phyloP scores from a whole-genome alignment of 108 stramenopile genomes.

The Chaetoceros muelleri region DNA sequence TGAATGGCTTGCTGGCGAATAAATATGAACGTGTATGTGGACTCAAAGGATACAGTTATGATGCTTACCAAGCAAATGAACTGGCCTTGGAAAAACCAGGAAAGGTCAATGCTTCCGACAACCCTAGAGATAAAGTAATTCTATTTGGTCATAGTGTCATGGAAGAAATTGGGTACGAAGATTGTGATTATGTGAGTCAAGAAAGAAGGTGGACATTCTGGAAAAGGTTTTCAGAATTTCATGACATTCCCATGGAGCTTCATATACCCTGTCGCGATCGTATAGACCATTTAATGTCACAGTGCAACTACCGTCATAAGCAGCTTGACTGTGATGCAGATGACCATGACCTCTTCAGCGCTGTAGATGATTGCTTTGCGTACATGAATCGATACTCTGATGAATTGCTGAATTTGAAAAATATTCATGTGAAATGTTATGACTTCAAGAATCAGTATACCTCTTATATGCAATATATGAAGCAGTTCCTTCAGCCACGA shows the following conservation, averaged over 20 bases:
- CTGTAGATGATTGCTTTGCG: slow-evolving; percentile 4
- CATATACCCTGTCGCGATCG: slow-evolving; percentile 23
- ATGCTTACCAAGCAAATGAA: slow-evolving; percentile 7
- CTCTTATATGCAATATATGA: slow-evolving; percentile 8
- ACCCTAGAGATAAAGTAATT: not conserved
- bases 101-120: not conserved
- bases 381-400: slow-evolving; percentile 3
- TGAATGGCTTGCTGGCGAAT: slow-evolving; percentile 17
- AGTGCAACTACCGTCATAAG: slow-evolving; percentile 4
- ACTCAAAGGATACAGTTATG: slow-evolving; percentile 21
- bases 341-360: slow-evolving; percentile 6
- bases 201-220: slow-evolving; percentile 6
- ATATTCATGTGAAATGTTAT: slow-evolving; percentile 17
- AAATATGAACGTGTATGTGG: slow-evolving; percentile 20
- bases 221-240: not conserved
- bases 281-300: slow-evolving; percentile 21
- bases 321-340: slow-evolving; percentile 7
- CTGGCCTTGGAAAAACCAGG: not conserved
- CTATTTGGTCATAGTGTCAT: not conserved
- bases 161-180: slow-evolving; percentile 21
- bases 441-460: slow-evolving; percentile 8
- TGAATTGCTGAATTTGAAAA: not conserved
- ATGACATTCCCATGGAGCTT: slow-evolving; percentile 12
- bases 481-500: not conserved
- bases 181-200: slow-evolving; percentile 18